Conservation (phyloP, 176 grass and related monocot species). For the Musa itinerans region DNA sequence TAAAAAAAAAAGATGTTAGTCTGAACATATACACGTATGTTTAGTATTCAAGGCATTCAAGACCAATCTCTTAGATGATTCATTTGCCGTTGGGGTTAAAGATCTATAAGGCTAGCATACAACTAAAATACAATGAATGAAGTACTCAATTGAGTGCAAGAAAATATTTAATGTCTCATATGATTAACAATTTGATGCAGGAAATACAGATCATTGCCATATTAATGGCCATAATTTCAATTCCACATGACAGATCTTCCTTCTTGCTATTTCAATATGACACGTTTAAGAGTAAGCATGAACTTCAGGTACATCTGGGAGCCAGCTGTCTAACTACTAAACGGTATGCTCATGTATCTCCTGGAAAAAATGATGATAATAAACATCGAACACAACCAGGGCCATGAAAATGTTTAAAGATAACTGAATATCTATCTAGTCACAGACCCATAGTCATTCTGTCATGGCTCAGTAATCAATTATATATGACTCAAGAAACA, state of each 20-base stretch:
- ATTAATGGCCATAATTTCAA: no score
- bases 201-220: no score
- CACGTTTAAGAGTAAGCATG: not conserved
- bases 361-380: not conserved
- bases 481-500: not conserved
- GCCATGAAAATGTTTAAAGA: not conserved
- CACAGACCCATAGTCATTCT: not conserved
- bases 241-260: no score
- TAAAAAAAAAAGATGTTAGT: conserved; percentile 21
- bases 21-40: conserved; percentile 9
- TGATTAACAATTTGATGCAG: no score
- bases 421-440: not conserved
- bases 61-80: conserved; percentile 21
- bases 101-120: not conserved
- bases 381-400: not conserved
- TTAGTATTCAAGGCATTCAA: not conserved
- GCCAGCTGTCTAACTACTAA: not conserved
- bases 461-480: not conserved
- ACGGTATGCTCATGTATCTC: not conserved
- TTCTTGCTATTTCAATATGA: no score
- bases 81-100: conserved; percentile 23
- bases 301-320: not conserved
- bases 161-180: no score
- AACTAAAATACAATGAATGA: no score
- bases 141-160: no score